Evolutionary conservation across 129 eudicot genomes (phyloP), one percentile per base, ranked within the genome.

Genomic region (Calendula officinalis): DNA sequence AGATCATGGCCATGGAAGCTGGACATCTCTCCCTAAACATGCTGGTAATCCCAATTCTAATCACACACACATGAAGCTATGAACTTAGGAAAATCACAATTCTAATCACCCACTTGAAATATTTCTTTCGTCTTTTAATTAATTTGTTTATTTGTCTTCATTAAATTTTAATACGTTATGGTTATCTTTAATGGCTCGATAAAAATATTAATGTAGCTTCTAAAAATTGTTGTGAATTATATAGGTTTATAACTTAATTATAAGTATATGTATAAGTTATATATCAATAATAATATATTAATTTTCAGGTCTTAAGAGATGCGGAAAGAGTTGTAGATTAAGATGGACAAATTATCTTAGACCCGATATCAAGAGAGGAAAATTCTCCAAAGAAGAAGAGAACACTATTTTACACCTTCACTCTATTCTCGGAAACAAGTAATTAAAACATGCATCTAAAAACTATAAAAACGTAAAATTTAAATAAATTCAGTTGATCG

Each of bases 321-420:
- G 86, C 8, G 86, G 86, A 12, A 81, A 81, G 34, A 81, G 86
- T 58, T 81, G 86, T 33, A 64, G 86, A 37, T 57, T 81, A 45
- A 67, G 86, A 81, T 81, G 86, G 86, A 76, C 86, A 45, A 81
- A 81, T 58, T 81, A 80, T 67, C 67, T 80, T 14, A 56, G 85
- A 63, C 85, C 85, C 0, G 78, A 80, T 48, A 80, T 80, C 54
- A 80, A 80, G 50, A 68, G 85, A 71, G 85, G 85, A 33, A 72
- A 80, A 3, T 80, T 80, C 64, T 71, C 82, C 7, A 69, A 63
- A 46, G 82, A 76, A 56, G 86, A 81, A 76, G 86, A 81, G 63
- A 48, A 72, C 62, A 38, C 67, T 8, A 81, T 81, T 68, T 59
- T 76, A 10, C 76, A 76, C 46, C 82, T 76, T 63, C 86, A 81